These are phyloP conservation scores for Balamuthia mandrillaris DNA, from an alignment of 208 protist species.

Conservation along the genomic window DNA sequence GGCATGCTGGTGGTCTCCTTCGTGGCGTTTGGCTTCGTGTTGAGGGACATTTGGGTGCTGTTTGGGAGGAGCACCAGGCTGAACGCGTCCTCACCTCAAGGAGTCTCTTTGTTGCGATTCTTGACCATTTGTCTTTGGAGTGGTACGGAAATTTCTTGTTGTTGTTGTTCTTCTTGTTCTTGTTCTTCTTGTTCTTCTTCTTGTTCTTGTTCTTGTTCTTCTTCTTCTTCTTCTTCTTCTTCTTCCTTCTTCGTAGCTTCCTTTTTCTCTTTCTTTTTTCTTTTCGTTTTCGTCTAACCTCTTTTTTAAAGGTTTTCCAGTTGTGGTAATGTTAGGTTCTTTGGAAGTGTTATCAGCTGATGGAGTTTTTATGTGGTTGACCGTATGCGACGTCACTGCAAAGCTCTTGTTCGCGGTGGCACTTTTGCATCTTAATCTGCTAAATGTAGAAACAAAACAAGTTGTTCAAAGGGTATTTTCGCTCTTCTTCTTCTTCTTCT, in stretches of 20 bases:
- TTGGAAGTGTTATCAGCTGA: not conserved
- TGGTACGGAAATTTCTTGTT: too few relatives aligned
- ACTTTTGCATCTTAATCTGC: not conserved
- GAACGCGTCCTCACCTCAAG: too few relatives aligned
- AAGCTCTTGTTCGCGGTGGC: conserved; percentile 11
- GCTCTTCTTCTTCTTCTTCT: not conserved
- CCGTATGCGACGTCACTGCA: not conserved
- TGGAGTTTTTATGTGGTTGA: not conserved
- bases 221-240: not conserved
- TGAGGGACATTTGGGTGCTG: too few relatives aligned
- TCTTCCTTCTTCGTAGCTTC: not conserved
- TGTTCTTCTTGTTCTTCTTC: not conserved
- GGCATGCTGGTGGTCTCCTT: too few relatives aligned
- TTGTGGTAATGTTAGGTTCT: not conserved
- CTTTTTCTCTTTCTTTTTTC: not conserved
- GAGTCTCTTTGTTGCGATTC: too few relatives aligned
- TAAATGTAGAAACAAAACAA: not conserved
- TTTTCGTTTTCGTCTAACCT: not conserved
- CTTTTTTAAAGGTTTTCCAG: not conserved
- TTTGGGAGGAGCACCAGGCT: too few relatives aligned
- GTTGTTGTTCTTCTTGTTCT: conserved; percentile 23
- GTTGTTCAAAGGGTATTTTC: not conserved
- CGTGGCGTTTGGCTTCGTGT: too few relatives aligned
- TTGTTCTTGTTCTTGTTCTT: conserved; percentile 14
- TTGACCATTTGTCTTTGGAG: too few relatives aligned